Evolutionary conservation across 345 rosid species (phyloP), one percentile per base, ranked within the genome.

Genomic region (Eucalyptus viminalis): DNA sequence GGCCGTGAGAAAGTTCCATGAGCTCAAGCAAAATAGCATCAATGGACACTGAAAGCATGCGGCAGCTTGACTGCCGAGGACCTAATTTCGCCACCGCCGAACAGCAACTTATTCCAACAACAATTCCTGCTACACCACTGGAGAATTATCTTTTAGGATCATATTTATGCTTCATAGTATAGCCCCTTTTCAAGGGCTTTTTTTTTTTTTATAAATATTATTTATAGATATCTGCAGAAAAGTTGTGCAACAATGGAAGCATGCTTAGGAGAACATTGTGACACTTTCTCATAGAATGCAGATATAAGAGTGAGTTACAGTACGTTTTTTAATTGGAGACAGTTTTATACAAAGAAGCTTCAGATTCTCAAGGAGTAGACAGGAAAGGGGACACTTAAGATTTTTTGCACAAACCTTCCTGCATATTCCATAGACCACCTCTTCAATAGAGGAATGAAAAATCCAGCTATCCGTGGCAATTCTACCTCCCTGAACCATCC

Each of bases 121-220:
- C 87, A 65, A 94, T 92, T 88, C 96, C 96, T 94, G 96, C 96
- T 87, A 95, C 94, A 91, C 97, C 96, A 92, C 97, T 95, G 96
- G 89, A 93, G 86, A 87, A 86, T 88, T 86, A 83, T 90, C 91
- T 91, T 89, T 86, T 92, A 90, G 89, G 69, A 56, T 86, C 88
- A 87, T 49, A 87, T 76, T 76, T 37, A 21, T 21, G 85, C 47
- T 6, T 76, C 47, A 21, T 37, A 76, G 47, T 11, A 22, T 76
- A 76, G 83, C 83, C 45, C 83, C 27, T 21, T 37, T 76, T 37
- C 13, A 21, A 21, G 40, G 47, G 83, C 22, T 72, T 11, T 40
- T 21, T 21, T 19, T 34, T 17, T 6, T 51, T 3, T 53, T 53
- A 19, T 53, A 3, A 19, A 53, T 76, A 12, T 40, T 40, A 21